These are phyloP conservation scores for Lipomyces yarrowii DNA, from an alignment of 1,139 yeast species.

Conservation along the genomic window DNA sequence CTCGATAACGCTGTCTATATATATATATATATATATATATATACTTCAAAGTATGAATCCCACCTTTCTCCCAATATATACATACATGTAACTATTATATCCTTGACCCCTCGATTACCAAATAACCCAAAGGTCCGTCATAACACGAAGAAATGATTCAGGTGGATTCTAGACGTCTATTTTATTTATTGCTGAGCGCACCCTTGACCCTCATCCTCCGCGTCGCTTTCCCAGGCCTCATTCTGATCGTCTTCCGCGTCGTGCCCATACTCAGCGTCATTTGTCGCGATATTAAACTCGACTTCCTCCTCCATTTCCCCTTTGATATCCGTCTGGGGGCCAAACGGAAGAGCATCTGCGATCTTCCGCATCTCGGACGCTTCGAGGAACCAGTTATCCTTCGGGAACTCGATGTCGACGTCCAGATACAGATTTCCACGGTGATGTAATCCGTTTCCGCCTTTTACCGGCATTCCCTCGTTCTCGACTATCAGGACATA, in stretches of 20 bases:
- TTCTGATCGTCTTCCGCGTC: not conserved
- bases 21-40: not conserved
- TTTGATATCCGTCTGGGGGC: conserved; percentile 9
- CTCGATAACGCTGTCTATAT: no score
- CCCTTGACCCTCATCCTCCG: conserved; percentile 7
- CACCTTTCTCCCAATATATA: not conserved
- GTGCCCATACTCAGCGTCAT: conserved; percentile 7
- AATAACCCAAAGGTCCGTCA: not conserved
- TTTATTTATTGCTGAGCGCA: conserved; percentile 15
- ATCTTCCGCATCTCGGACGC: conserved; percentile 24
- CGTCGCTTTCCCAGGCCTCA: conserved; percentile 12
- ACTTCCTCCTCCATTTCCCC: conserved; percentile 17
- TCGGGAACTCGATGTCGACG: conserved; percentile 78
- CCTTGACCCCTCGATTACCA: not conserved
- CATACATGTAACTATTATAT: not conserved
- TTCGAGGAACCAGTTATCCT: conserved; percentile 61
- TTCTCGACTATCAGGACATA: conserved; percentile 64
- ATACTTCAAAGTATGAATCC: not conserved
- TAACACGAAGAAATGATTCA: not conserved
- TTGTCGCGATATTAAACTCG: not conserved
- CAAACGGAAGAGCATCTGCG: conserved; percentile 18
- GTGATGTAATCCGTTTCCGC: conserved; percentile 43
- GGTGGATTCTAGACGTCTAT: not conserved
- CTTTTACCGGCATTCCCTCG: conserved; percentile 81
- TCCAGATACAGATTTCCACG: conserved; percentile 77